These are phyloP conservation scores for Viola pubescens DNA, from an alignment of 441 rosid species.

Conservation along the genomic window DNA sequence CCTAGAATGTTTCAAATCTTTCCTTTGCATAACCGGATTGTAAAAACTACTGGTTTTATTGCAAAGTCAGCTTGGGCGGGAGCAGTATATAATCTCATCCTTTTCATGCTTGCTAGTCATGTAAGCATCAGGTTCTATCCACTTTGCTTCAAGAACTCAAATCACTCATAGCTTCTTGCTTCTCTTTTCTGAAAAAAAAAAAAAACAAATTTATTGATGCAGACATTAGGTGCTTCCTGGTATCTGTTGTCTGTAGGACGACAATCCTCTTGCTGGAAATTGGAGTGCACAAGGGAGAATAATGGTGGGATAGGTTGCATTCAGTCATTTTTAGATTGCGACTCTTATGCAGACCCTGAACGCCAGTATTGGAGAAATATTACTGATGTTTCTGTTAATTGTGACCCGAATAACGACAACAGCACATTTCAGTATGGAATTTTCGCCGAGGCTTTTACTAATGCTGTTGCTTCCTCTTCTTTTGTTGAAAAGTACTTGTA, in stretches of 20 bases:
- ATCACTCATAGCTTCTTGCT: not conserved
- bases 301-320: slow-evolving; percentile 19
- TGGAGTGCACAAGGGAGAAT: slow-evolving; percentile 48
- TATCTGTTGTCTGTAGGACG: slow-evolving; percentile 60
- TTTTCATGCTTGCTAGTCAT: slow-evolving; percentile 76
- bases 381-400: slow-evolving; percentile 37
- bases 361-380: slow-evolving; percentile 55
- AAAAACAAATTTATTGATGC: not conserved
- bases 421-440: slow-evolving; percentile 53
- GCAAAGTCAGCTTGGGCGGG: slow-evolving; percentile 95
- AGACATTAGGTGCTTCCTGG: slow-evolving; percentile 88
- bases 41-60: slow-evolving; percentile 68
- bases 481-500: slow-evolving; percentile 67
- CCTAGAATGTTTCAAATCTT: slow-evolving; percentile 65
- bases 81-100: slow-evolving; percentile 79
- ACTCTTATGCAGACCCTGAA: slow-evolving; percentile 27
- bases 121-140: slow-evolving; percentile 30
- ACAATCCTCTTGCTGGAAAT: slow-evolving; percentile 60
- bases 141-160: not conserved
- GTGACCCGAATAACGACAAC: slow-evolving; percentile 43
- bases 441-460: slow-evolving; percentile 63
- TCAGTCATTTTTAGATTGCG: slow-evolving; percentile 48
- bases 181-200: not conserved
- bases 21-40: slow-evolving; percentile 59
- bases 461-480: slow-evolving; percentile 47